phyloP scores from a whole-genome alignment of 176 grass and related monocot species.

The Zizania latifolia region DNA sequence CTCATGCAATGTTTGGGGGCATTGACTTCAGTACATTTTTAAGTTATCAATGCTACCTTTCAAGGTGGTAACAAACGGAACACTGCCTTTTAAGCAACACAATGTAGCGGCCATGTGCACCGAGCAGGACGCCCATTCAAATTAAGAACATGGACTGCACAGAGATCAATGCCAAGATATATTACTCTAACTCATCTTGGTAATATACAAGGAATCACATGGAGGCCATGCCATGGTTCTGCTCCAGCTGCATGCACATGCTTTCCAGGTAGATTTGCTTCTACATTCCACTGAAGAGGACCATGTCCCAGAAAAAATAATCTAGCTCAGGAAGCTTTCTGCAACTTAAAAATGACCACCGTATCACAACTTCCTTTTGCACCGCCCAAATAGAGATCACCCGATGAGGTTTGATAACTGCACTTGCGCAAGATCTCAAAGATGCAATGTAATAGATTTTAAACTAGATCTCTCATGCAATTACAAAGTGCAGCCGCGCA shows the following conservation, averaged over 20 bases:
- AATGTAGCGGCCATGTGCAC: constrained; percentile 32
- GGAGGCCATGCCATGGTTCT: constrained; percentile 20
- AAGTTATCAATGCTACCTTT: neutral
- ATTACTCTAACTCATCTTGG: neutral
- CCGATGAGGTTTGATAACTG: neutral
- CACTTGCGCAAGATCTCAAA: neutral
- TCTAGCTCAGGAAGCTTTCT: neutral
- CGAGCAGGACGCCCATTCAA: constrained; percentile 13
- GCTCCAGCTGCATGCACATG: constrained; percentile 30
- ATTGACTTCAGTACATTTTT: neutral
- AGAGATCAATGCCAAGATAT: constrained; percentile 12
- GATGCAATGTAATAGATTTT: neutral
- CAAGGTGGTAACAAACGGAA: constrained; percentile 10
- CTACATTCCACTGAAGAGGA: constrained; percentile 38
- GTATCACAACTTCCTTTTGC: neutral
- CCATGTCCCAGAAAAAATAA: constrained; percentile 17
- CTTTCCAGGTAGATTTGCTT: constrained; percentile 38
- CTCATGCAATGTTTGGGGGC: neutral
- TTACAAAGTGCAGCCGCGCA: constrained; percentile 11
- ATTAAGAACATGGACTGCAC: constrained; percentile 25
- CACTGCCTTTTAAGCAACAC: constrained; percentile 17
- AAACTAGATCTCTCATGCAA: constrained; percentile 11
- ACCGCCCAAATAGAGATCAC: constrained; percentile 10
- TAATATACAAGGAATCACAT: constrained; percentile 32
- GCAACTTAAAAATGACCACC: constrained; percentile 21